Conservation (phyloP, 768 basidiomycete genomes). For the Serendipita sp. region DNA sequence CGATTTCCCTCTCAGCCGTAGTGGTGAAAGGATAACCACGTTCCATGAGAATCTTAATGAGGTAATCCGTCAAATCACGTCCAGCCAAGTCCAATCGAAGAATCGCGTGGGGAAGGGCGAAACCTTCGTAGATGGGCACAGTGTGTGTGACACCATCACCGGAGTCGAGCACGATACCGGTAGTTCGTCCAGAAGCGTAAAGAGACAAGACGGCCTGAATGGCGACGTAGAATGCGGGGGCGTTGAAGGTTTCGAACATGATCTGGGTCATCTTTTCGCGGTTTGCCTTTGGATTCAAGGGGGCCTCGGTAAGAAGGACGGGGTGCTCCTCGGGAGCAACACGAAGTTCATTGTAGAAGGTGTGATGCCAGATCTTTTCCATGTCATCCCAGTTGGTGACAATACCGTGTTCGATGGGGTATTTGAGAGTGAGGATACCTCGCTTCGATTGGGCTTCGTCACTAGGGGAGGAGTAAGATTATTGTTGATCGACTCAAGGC, state of each 20-base stretch:
- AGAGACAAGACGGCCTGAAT: constrained; percentile 83
- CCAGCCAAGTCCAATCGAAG: constrained; percentile 50
- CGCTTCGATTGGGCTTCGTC: constrained; percentile 62
- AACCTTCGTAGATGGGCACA: constrained; percentile 60
- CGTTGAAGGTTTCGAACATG: constrained; percentile 95
- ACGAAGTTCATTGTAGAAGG: constrained; percentile 82
- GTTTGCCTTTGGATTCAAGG: constrained; percentile 85
- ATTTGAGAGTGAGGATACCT: constrained; percentile 54
- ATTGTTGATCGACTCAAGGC: not conserved
- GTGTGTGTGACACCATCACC: constrained; percentile 59
- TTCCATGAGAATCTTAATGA: constrained; percentile 40
- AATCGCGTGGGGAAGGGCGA: constrained; percentile 53
- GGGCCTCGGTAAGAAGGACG: constrained; percentile 80
- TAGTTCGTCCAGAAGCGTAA: constrained; percentile 55
- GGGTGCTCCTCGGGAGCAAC: constrained; percentile 90
- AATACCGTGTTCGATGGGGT: constrained; percentile 58
- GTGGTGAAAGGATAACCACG: constrained; percentile 50
- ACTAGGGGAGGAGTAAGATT: constrained; percentile 23
- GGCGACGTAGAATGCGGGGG: constrained; percentile 80
- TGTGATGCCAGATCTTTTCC: constrained; percentile 65
- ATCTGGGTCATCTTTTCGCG: constrained; percentile 71
- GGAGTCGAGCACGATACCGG: constrained; percentile 62
- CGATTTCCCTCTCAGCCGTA: constrained; percentile 44
- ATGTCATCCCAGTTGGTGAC: constrained; percentile 65
- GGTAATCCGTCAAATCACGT: constrained; percentile 46